Evolutionary conservation across 2,329 filamentous ascomycete genomes (phyloP), one percentile per base, ranked within the genome.

Genomic region (Arthrobotrys pseudoclavata): DNA sequence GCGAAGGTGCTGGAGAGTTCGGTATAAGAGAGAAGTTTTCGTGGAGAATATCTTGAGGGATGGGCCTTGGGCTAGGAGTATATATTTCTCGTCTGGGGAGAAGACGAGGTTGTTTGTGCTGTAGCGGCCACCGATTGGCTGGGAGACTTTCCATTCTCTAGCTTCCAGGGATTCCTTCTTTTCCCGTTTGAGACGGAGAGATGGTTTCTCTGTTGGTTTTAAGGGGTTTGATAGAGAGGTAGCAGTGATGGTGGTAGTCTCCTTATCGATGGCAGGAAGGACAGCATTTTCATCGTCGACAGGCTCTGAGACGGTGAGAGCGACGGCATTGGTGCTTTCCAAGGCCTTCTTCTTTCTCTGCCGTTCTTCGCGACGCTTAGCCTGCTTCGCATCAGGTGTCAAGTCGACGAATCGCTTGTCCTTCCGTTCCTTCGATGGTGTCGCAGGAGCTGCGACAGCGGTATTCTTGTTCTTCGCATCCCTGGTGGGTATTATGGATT

Each of bases 41-140:
- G 92, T 89, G 1, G 92, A 92, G 84, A 96, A 97, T 26, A 97
- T 87, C 83, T 94, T 91, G 67, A 97, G 86, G 9, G 91, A 91
- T 29, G 89, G 90, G 76, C 90, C 88, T 81, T 93, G 92, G 34
- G 91, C 89, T 69, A 97, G 83, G 71, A 97, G 90, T 45, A 97
- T 83, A 84, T 91, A 88, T 92, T 93, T 76, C 66, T 68, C 60
- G 22, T 69, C 64, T 52, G 50, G 26, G 42, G 57, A 74, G 50
- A 60, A 76, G 53, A 69, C 57, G 31, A 67, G 66, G 24, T 48
- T 63, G 69, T 64, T 75, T 29, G 61, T 77, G 20, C 52, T 68
- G 18, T 78, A 82, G 69, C 80, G 72, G 20, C 72, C 72, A 40
- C 72, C 72, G 13, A 90, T 88, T 12, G 90, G 87, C 80, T 88